Conservation (phyloP, 345 rosid species). For the Carallia pectinifolia region DNA sequence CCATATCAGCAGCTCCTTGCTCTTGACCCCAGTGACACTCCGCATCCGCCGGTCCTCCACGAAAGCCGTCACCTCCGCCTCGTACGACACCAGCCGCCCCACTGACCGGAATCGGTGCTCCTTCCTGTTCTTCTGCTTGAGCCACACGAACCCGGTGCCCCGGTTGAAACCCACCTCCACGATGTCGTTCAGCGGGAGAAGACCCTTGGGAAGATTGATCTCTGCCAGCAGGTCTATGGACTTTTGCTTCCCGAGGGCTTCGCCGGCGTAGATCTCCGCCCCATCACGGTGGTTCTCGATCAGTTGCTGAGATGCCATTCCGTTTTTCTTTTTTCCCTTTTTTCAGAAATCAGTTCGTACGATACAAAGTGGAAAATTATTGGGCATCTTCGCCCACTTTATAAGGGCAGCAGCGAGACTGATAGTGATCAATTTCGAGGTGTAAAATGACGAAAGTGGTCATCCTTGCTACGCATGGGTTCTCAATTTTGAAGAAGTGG, state of each 20-base stretch:
- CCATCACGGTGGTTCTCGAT: conserved; percentile 35
- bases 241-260: conserved; percentile 47
- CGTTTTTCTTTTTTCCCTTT: background rate
- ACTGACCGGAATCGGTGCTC: conserved; percentile 42
- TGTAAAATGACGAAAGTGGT: too few relatives aligned
- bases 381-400: too few relatives aligned
- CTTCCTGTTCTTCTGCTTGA: conserved; percentile 44
- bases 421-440: too few relatives aligned
- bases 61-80: conserved; percentile 47
- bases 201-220: conserved; percentile 50
- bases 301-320: conserved; percentile 30
- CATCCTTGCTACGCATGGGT: too few relatives aligned
- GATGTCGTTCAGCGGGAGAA: conserved; percentile 53
- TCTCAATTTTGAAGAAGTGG: too few relatives aligned
- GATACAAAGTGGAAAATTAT: too few relatives aligned
- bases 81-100: conserved; percentile 46
- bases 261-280: conserved; percentile 52
- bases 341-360: too few relatives aligned
- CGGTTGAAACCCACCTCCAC: conserved; percentile 52
- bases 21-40: conserved; percentile 45
- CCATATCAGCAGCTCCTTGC: conserved; percentile 62
- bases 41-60: conserved; percentile 53
- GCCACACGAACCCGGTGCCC: conserved; percentile 58
- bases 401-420: too few relatives aligned
- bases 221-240: conserved; percentile 37